Percentiles rank a stretch among this genome's conserved stretches.
Conservation (phyloP, 2,329 filamentous ascomycete genomes). For the Alternaria atra region DNA sequence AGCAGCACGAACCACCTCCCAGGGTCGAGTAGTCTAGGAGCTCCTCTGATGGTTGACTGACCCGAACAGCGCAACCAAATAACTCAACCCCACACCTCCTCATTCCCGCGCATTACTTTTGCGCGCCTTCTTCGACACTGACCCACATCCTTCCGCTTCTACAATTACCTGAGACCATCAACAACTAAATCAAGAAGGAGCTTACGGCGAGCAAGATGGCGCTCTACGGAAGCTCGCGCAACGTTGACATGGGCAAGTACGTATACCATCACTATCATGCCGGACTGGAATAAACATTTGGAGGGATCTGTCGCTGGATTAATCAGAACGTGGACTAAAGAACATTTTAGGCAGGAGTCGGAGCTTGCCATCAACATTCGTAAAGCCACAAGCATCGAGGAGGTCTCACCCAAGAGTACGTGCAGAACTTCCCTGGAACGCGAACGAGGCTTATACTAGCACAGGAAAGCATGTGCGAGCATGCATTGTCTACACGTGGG, state of each 20-base stretch:
- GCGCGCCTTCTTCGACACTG: slow-evolving; percentile 17
- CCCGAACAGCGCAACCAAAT: slow-evolving; percentile 13
- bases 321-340: neutral
- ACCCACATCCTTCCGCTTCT: neutral
- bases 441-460: slow-evolving; percentile 41
- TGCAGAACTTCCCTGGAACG: slow-evolving; percentile 13
- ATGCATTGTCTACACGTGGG: slow-evolving; percentile 99
- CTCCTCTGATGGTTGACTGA: slow-evolving; percentile 22
- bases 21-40: slow-evolving; percentile 26
- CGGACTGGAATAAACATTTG: neutral
- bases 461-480: slow-evolving; percentile 92
- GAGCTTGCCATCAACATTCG: slow-evolving; percentile 73
- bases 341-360: slow-evolving; percentile 62
- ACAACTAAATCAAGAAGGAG: slow-evolving; percentile 21
- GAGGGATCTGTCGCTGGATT: neutral
- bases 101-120: slow-evolving; percentile 14
- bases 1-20: slow-evolving; percentile 30
- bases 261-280: slow-evolving; percentile 24
- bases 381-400: slow-evolving; percentile 73
- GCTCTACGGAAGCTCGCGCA: slow-evolving; percentile 59
- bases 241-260: slow-evolving; percentile 70
- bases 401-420: slow-evolving; percentile 73
- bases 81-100: slow-evolving; percentile 11
- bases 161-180: slow-evolving; percentile 16
- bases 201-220: slow-evolving; percentile 41